Evolutionary conservation across 352 stramenopile species (phyloP), one percentile per base, ranked within the genome.

Genomic region (Hyaloperonospora brassicae): DNA sequence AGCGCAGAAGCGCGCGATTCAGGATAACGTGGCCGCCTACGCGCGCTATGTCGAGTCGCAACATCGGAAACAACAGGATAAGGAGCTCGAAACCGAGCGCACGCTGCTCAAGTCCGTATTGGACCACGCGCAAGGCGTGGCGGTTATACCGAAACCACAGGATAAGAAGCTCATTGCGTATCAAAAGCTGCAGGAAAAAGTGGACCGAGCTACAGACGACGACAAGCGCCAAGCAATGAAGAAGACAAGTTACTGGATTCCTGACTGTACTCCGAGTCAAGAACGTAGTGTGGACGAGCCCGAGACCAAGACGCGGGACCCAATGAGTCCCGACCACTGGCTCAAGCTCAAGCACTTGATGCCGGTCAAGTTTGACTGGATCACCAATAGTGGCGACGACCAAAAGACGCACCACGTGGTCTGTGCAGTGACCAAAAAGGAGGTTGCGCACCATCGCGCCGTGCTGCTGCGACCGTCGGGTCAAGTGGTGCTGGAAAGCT

Each of bases 311-410:
- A 92, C 84, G 1, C 67, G 72, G 38, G 84, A 94, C 48, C 84
- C 84, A 13, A 94, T 94, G 84, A 87, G 78, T 68, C 62, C 81
- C 14, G 76, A 89, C 12, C 27, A 34, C 4, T 65, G 79, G 47
- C 78, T 94, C 66, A 91, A 90, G 62, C 73, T 92, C 57, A 94
- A 94, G 55, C 79, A 94, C 52, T 59, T 94, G 25, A 89, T 94
- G 81, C 84, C 84, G 0, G 68, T 90, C 51, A 89, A 94, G 60
- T 84, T 92, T 41, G 78, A 89, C 35, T 90, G 84, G 76, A 65
- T 76, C 36, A 42, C 49, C n/a, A 46, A 34, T 10, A 49, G 59
- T 0, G 52, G 52, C 24, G 27, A 46, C 14, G 27, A 52, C 6
- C 68, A 69, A 25, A 34, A 48, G 8, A 60, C 40, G 2, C 27